Conservation (phyloP, 352 stramenopile species). For the Phytophthora pinifolia region DNA sequence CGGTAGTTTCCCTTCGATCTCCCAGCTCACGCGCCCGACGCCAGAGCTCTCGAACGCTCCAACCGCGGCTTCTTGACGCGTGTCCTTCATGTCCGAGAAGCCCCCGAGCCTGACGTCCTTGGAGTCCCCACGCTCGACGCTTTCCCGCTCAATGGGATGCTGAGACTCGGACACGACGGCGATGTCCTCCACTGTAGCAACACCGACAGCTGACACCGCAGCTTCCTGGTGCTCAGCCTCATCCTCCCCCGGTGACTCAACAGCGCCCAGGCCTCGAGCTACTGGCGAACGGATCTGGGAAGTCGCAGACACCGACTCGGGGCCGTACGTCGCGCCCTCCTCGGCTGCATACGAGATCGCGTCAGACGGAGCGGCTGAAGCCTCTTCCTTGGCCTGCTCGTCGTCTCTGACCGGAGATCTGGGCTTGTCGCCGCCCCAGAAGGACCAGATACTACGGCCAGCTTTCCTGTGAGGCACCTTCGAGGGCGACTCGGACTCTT, state of each 20-base stretch:
- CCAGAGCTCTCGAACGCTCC: not conserved
- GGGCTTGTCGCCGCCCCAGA: constrained; percentile 21
- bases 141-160: constrained; percentile 11
- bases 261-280: constrained; percentile 2
- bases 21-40: not conserved
- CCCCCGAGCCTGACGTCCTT: constrained; percentile 8
- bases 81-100: constrained; percentile 25
- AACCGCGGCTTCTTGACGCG: not conserved
- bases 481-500: constrained; percentile 7
- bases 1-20: constrained; percentile 6
- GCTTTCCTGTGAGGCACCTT: constrained; percentile 14
- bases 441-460: constrained; percentile 30
- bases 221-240: constrained; percentile 1
- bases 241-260: constrained; percentile 1
- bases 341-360: constrained; percentile 8
- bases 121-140: constrained; percentile 1
- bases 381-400: not conserved
- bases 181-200: constrained; percentile 1
- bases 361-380: not conserved
- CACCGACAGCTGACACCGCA: not conserved
- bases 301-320: constrained; percentile 4
- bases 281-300: constrained; percentile 11
- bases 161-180: constrained; percentile 1
- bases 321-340: constrained; percentile 11
- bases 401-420: constrained; percentile 11